These are phyloP conservation scores for Lipomyces yamanashiensis DNA, from an alignment of 805 yeast species.

Conservation along the genomic window DNA sequence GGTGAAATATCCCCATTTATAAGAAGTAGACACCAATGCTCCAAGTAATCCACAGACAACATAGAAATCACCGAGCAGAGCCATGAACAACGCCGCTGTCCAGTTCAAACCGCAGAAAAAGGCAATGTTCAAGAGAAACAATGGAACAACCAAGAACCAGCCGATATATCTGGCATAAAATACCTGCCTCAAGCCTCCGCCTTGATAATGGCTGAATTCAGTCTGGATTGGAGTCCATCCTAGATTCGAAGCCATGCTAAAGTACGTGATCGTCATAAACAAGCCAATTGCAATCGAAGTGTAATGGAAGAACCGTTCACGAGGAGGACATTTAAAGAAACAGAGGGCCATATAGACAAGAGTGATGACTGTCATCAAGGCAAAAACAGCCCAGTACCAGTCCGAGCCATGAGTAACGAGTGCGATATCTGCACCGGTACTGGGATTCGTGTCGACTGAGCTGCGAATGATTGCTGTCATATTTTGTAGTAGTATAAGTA, in stretches of 20 bases:
- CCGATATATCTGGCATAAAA: slow-evolving; percentile 59
- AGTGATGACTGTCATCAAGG: slow-evolving; percentile 52
- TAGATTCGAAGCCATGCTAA: slow-evolving; percentile 61
- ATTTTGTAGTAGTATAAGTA: too few species aligned
- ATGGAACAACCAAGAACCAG: slow-evolving; percentile 62
- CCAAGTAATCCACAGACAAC: slow-evolving; percentile 64
- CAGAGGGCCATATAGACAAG: slow-evolving; percentile 42
- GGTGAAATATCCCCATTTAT: slow-evolving; percentile 73
- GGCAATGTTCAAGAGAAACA: slow-evolving; percentile 47
- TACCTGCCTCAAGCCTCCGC: slow-evolving; percentile 53
- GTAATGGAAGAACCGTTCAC: slow-evolving; percentile 47
- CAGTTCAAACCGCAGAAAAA: slow-evolving; percentile 45
- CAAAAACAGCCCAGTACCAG: slow-evolving; percentile 70
- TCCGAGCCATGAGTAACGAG: slow-evolving; percentile 64
- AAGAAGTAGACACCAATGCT: slow-evolving; percentile 56
- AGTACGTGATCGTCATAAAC: slow-evolving; percentile 55
- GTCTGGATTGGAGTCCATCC: slow-evolving; percentile 57
- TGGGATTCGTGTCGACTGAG: slow-evolving; percentile 50
- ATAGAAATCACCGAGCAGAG: slow-evolving; percentile 52
- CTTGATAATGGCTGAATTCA: slow-evolving; percentile 56
- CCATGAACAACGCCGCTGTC: slow-evolving; percentile 43
- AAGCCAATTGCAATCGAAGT: slow-evolving; percentile 51
- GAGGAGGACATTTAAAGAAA: slow-evolving; percentile 39
- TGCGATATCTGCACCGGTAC: slow-evolving; percentile 52
- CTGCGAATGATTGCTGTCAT: neutral